Evolutionary conservation across 2,329 filamentous ascomycete species (phyloP).

Genomic region (Podosphaera xanthii): DNA sequence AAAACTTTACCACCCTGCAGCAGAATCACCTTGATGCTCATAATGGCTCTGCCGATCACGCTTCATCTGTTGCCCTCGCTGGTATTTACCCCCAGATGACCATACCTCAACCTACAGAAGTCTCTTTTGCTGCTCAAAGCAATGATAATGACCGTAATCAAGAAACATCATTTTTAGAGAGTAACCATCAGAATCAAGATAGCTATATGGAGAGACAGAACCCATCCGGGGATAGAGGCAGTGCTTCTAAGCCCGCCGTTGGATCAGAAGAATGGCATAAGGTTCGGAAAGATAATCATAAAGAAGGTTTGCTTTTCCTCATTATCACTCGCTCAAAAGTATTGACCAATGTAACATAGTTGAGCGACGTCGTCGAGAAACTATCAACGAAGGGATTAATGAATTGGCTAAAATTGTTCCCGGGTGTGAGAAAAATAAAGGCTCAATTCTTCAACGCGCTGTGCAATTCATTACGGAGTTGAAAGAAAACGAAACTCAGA

Average conservation of each 20-base stretch:
- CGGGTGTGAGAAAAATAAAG: constrained; percentile 97
- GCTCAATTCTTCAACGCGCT: constrained; percentile 78
- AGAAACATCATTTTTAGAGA: constrained; percentile 20
- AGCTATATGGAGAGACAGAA: constrained; percentile 21
- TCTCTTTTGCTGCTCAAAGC: constrained; percentile 24
- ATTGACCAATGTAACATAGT: constrained; percentile 28
- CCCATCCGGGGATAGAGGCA: constrained; percentile 8
- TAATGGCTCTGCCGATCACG: constrained; percentile 27
- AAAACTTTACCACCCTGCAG: constrained; percentile 21
- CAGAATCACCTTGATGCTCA: constrained; percentile 23
- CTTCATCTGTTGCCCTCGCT: constrained; percentile 26
- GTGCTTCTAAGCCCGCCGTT: constrained; percentile 53
- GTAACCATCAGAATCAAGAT: constrained; percentile 12
- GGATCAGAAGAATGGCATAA: constrained; percentile 97
- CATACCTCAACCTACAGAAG: constrained; percentile 29
- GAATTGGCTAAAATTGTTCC: constrained; percentile 95
- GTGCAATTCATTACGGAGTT: constrained; percentile 88
- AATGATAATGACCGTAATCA: constrained; percentile 19
- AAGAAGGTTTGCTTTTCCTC: constrained; percentile 52
- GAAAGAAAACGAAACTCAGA: constrained; percentile 81
- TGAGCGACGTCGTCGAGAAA: constrained; percentile 85
- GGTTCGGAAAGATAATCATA: constrained; percentile 90
- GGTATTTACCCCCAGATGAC: constrained; percentile 27
- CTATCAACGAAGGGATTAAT: constrained; percentile 97
- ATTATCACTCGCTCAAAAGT: neutral